A percentile compares a stretch with the other conserved stretches of the same genome.
Conservation (phyloP, 352 stramenopile species). For the Phytophthora fragariae region DNA sequence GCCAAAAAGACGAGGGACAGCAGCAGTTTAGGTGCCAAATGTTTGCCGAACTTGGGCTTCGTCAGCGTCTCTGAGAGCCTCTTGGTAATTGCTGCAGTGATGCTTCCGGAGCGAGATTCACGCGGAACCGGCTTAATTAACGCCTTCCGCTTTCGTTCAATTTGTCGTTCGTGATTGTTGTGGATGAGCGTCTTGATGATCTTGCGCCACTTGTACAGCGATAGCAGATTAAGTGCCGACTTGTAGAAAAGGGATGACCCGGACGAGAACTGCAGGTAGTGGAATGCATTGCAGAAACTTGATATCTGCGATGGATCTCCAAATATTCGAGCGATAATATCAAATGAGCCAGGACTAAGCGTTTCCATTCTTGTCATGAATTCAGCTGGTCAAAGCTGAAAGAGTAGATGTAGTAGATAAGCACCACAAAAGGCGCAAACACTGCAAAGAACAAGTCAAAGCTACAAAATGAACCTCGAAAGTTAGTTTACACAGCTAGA, state of each 20-base stretch:
- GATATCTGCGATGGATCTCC: slow-evolving; percentile 47
- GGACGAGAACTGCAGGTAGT: slow-evolving; percentile 42
- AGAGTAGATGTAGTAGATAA: slow-evolving; percentile 42
- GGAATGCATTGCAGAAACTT: slow-evolving; percentile 46
- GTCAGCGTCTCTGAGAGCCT: not conserved
- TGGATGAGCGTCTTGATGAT: slow-evolving; percentile 49
- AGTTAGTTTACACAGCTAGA: not conserved
- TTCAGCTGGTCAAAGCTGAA: slow-evolving; percentile 48
- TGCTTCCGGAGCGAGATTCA: slow-evolving; percentile 1
- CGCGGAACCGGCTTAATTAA: slow-evolving; percentile 9
- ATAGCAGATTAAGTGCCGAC: slow-evolving; percentile 44
- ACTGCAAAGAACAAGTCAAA: slow-evolving; percentile 65
- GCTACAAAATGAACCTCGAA: slow-evolving; percentile 11
- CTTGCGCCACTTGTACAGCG: slow-evolving; percentile 58
- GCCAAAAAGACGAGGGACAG: slow-evolving; percentile 44
- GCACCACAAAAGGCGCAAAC: slow-evolving; percentile 49
- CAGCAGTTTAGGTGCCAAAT: slow-evolving; percentile 35
- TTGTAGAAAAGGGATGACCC: slow-evolving; percentile 44
- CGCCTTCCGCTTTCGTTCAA: slow-evolving; percentile 15
- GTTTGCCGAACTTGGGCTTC: slow-evolving; percentile 21
- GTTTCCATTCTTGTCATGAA: slow-evolving; percentile 40
- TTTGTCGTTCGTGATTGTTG: slow-evolving; percentile 35
- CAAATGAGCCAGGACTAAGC: slow-evolving; percentile 29
- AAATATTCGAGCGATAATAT: slow-evolving; percentile 47
- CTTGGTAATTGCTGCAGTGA: slow-evolving; percentile 18